Evolutionary conservation across 2,329 filamentous ascomycete species (phyloP), one percentile per base, ranked within the genome.

Genomic region (Fusarium equiseti): DNA sequence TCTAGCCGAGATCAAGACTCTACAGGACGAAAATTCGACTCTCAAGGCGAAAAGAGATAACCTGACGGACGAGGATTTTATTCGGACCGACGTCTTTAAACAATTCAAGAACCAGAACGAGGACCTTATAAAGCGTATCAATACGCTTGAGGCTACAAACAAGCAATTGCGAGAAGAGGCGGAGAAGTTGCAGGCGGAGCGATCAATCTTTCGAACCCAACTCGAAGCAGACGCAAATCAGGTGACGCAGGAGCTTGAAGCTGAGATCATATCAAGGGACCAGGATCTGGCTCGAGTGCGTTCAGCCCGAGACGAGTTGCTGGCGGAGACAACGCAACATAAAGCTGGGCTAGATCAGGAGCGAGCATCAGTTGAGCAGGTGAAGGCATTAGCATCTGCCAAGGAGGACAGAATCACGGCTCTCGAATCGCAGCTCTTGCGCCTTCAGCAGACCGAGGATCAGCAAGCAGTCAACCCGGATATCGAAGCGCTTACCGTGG

Each of bases 31-130:
- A 76, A 89, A 98, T 45, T 94, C 93, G 20, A 87, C 90, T 8
- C 83, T 95, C 35, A 94, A 86, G 75, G 81, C 84, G 18, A 86
- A 90, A 78, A 85, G 92, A 50, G 90, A 93, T 16, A 90, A 88
- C 59, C 84, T 95, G 46, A 92, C 92, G 0, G 96, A 99, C 75
- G 96, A 99, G 68, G 96, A 99, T 75, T 98, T 97, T 77, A 91
- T 94, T 43, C 90, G 94, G 61, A 97, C 94, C 7, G 94, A 98
- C 75, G 87, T 97, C 5, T 99, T 97, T 86, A 98, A 97, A 81
- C 90, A 92, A 68, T 88, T 98, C 77, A 97, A 95, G 81, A 88
- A 88, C 26, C 94, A 98, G 75, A 93, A 97, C 75, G 96, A 98
- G 76, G 95, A 98, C 74, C 88, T 97, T 11, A 94, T 98, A 73